Evolutionary conservation across 805 yeast species (phyloP).

Genomic region (Candida koratica): DNA sequence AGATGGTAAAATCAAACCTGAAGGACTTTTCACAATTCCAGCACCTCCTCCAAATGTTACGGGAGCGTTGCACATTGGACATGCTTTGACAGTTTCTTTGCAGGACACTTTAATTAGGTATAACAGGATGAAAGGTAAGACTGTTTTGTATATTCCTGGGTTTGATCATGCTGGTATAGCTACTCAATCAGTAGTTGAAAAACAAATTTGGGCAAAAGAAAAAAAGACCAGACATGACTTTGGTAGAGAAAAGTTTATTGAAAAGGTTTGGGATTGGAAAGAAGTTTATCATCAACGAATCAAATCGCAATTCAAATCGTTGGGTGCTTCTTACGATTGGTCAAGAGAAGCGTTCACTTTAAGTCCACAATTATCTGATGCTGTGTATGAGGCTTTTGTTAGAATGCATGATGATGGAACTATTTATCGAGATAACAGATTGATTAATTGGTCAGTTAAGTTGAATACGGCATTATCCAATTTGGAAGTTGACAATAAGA

Average conservation of each 20-base stretch:
- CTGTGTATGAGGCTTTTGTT: slow-evolving; percentile 90
- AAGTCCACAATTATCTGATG: slow-evolving; percentile 67
- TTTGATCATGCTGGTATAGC: slow-evolving; percentile 99
- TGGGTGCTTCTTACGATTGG: slow-evolving; percentile 99
- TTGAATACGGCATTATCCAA: slow-evolving; percentile 94
- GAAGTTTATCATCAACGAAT: slow-evolving; percentile 86
- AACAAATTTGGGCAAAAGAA: slow-evolving; percentile 85
- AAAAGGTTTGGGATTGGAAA: slow-evolving; percentile 97
- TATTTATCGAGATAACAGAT: slow-evolving; percentile 87
- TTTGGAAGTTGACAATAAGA: slow-evolving; percentile 93
- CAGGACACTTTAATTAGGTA: slow-evolving; percentile 92
- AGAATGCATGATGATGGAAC: slow-evolving; percentile 90
- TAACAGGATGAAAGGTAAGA: slow-evolving; percentile 96
- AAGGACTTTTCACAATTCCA: slow-evolving; percentile 84
- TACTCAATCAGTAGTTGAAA: slow-evolving; percentile 97
- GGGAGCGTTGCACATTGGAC: slow-evolving; percentile 98
- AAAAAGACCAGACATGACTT: slow-evolving; percentile 89
- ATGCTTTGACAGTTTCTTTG: slow-evolving; percentile 90
- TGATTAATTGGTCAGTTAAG: slow-evolving; percentile 95
- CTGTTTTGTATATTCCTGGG: slow-evolving; percentile 90
- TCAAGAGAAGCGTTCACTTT: slow-evolving; percentile 89
- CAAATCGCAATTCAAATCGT: slow-evolving; percentile 73
- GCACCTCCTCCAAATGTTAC: slow-evolving; percentile 99
- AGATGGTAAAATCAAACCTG: slow-evolving; percentile 73
- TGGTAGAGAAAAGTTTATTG: slow-evolving; percentile 86